These are phyloP conservation scores for Oropetium thomaeum DNA, from an alignment of 176 grass and related monocot species.

Conservation along the genomic window DNA sequence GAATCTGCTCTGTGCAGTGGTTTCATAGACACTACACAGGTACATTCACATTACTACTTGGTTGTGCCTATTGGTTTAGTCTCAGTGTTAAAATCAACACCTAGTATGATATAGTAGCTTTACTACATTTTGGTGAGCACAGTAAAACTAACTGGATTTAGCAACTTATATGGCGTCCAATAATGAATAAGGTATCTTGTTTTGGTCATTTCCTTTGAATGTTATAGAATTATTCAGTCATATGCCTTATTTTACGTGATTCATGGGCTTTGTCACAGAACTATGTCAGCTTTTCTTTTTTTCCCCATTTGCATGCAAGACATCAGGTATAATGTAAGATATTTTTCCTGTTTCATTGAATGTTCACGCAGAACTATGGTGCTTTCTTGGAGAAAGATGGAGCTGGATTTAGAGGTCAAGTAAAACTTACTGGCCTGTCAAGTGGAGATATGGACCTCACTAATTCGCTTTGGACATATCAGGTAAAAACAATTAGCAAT, in stretches of 20 bases:
- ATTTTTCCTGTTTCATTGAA: conserved; percentile 20
- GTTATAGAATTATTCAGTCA: neutral
- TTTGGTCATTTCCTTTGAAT: neutral
- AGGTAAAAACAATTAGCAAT: conserved; percentile 40
- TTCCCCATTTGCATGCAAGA: conserved; percentile 25
- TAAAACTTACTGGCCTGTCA: conserved; percentile 82
- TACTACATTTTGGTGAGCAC: neutral
- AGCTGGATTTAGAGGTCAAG: conserved; percentile 88
- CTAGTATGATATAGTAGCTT: neutral
- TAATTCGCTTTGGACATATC: conserved; percentile 82
- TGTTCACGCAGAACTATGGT: conserved; percentile 75
- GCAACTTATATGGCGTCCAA: neutral
- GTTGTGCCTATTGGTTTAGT: neutral
- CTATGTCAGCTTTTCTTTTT: neutral
- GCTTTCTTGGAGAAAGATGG: conserved; percentile 99
- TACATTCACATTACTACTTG: neutral
- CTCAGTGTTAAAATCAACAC: neutral
- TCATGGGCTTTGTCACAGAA: neutral
- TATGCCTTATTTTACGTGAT: neutral
- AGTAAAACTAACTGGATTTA: neutral
- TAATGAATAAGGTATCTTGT: neutral
- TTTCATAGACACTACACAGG: neutral
- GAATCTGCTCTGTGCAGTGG: neutral
- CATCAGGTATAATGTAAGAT: conserved; percentile 10
- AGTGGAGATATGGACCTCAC: conserved; percentile 77